A percentile compares a stretch with the other conserved stretches of the same genome.
Conservation (phyloP, 495 filamentous ascomycete species). For the Penicillium maclennaniae region DNA sequence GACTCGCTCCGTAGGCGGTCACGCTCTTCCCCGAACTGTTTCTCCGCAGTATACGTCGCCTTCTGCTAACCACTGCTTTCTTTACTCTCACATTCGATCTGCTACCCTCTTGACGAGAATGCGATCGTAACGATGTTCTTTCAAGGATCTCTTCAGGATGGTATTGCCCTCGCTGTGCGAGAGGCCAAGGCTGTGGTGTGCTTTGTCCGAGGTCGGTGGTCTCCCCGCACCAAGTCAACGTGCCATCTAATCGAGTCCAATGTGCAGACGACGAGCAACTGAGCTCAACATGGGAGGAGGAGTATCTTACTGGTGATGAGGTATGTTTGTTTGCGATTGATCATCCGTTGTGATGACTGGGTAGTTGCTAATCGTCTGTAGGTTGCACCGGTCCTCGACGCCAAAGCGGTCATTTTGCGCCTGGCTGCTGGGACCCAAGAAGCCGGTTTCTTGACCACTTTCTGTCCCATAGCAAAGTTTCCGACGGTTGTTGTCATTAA, state of each 20-base stretch:
- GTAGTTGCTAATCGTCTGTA: conserved; percentile 15
- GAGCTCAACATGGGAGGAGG: conserved; percentile 71
- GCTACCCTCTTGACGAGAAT: neutral
- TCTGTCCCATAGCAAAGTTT: conserved; percentile 69
- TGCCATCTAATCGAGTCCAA: conserved; percentile 13
- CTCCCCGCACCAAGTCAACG: conserved; percentile 41
- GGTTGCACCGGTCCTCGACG: conserved; percentile 47
- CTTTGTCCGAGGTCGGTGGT: conserved; percentile 61
- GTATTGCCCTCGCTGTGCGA: conserved; percentile 69
- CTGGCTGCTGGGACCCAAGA: conserved; percentile 69
- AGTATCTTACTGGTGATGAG: conserved; percentile 60
- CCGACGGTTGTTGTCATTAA: conserved; percentile 76
- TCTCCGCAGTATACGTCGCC: conserved; percentile 13
- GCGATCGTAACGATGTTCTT: conserved; percentile 63
- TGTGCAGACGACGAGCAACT: conserved; percentile 58
- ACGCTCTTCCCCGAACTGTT: conserved; percentile 16
- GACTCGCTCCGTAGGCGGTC: conserved; percentile 13
- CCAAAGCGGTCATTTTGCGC: conserved; percentile 62
- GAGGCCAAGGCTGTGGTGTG: conserved; percentile 63
- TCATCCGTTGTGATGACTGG: neutral
- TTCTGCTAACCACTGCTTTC: neutral
- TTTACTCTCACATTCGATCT: neutral
- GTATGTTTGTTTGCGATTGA: conserved; percentile 30
- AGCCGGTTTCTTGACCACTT: conserved; percentile 72
- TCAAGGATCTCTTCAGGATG: conserved; percentile 70